Evolutionary conservation across 306 rosid species (phyloP).

Genomic region (Trifolium repens): DNA sequence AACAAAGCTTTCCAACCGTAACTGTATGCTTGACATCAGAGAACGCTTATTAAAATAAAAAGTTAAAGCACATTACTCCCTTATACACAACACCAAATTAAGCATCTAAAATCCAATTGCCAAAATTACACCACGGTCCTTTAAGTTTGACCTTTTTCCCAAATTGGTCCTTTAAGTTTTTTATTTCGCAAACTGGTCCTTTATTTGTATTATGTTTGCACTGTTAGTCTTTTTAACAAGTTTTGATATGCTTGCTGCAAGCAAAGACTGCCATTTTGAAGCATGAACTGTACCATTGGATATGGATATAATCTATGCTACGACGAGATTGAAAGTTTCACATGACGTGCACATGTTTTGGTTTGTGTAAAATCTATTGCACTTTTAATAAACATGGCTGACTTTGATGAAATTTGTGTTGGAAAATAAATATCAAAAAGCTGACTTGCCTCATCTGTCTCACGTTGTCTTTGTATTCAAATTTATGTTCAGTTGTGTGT

Average conservation of each 20-base stretch:
- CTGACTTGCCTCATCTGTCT: background rate
- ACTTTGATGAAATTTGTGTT: background rate
- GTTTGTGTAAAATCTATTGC: background rate
- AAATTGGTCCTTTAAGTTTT: too few species aligned
- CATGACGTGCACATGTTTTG: background rate
- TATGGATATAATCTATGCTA: background rate
- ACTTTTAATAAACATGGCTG: background rate
- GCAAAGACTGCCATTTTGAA: background rate
- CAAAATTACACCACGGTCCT: too few species aligned
- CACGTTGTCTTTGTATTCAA: background rate
- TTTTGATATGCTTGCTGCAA: background rate
- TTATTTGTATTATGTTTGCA: too few species aligned
- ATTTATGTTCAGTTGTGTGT: background rate
- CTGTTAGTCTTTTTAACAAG: too few species aligned
- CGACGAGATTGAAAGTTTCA: background rate
- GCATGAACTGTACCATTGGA: background rate
- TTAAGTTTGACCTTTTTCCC: too few species aligned
- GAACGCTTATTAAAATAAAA: background rate
- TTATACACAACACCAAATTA: background rate
- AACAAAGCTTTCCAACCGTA: slow-evolving; percentile 6
- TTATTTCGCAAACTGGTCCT: too few species aligned
- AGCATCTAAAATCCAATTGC: background rate
- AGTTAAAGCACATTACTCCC: background rate
- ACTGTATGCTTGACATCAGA: slow-evolving; percentile 8
- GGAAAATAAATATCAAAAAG: background rate